These are phyloP conservation scores for Petasospora rhodanensis DNA, from an alignment of 1,139 yeast species.

Conservation along the genomic window DNA sequence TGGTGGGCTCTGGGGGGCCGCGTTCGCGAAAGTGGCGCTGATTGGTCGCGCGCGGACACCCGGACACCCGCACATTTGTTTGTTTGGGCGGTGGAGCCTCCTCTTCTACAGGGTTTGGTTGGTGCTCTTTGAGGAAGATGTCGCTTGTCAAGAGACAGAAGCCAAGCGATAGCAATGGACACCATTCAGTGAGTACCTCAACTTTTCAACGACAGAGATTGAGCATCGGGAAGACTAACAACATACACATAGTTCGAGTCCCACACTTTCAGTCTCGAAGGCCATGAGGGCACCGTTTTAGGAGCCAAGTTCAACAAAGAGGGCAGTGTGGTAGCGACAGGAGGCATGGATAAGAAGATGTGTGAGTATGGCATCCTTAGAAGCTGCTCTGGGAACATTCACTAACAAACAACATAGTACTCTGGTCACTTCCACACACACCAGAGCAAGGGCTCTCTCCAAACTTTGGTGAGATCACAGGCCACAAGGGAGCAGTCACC, in stretches of 20 bases:
- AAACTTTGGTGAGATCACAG: slow-evolving; percentile 38
- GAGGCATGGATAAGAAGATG: slow-evolving; percentile 47
- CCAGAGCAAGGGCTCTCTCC: slow-evolving; percentile 17
- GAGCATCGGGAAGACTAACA: neutral
- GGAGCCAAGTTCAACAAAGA: slow-evolving; percentile 39
- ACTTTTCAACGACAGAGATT: neutral
- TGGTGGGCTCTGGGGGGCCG: too few species aligned
- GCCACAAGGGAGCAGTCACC: slow-evolving; percentile 51
- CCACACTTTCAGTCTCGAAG: slow-evolving; percentile 30
- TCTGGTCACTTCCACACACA: slow-evolving; percentile 24
- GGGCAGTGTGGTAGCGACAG: slow-evolving; percentile 46
- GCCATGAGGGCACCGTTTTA: slow-evolving; percentile 47
- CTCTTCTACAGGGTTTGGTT: too few species aligned
- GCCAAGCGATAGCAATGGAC: slow-evolving; percentile 1
- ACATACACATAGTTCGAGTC: slow-evolving; percentile 10
- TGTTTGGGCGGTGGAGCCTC: too few species aligned
- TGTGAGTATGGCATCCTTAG: slow-evolving; percentile 6
- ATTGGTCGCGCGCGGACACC: slow-evolving; percentile 13
- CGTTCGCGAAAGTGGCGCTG: slow-evolving; percentile 7
- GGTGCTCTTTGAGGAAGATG: slow-evolving; percentile 16
- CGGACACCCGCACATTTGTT: slow-evolving; percentile 1
- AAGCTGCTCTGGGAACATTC: neutral
- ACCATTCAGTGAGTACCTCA: slow-evolving; percentile 4
- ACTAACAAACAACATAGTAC: slow-evolving; percentile 11
- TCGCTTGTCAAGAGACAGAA: slow-evolving; percentile 23